Evolutionary conservation across 495 filamentous ascomycete genomes (phyloP), one percentile per base, ranked within the genome.

Genomic region (Staphylotrichum longicolle): DNA sequence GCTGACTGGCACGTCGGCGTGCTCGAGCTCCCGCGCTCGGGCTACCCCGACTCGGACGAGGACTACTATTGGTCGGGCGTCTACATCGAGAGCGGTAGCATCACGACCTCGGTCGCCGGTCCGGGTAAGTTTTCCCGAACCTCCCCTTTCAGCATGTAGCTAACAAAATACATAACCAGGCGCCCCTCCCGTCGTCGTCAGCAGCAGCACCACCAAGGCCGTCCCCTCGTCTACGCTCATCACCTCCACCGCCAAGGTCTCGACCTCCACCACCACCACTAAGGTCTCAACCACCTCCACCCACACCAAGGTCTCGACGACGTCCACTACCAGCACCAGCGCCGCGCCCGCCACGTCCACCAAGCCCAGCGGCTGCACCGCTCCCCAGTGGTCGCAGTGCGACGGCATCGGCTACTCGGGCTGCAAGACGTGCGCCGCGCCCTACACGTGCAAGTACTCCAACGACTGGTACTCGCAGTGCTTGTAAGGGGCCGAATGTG

Each of bases 1-100:
- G 82, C 80, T 8, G 88, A 91, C 70, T 92, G 87, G 88, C 88
- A 92, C 72, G 74, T 92, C 3, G 89, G 89, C 53, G 80, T 90
- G 47, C 77, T 91, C 35, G 81, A 88, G 64, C 78, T 91, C 54
- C 83, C 86, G 10, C 80, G 85, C 57, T 75, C 75, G 10, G 83
- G 83, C 7, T 78, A 78, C 51, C 68, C 80, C 12, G 83, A 85
- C 51, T 70, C 69, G 8, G 72, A 68, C 47, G 79, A 91, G 79
- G 87, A 91, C 68, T 89, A 82, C 79, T 90, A 82, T 70, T 91
- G 85, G 75, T 86, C 83, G 14, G 89, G 89, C 32, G 83, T 90
- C 9, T 91, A 88, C 63, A 79, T 91, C 55, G 88, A 92, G 78
- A 82, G 76, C 57, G 87, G 83, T 2, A 68, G 74, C 2, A 69